Evolutionary conservation across 768 basidiomycete genomes (phyloP).

Genomic region (Suillus spraguei): DNA sequence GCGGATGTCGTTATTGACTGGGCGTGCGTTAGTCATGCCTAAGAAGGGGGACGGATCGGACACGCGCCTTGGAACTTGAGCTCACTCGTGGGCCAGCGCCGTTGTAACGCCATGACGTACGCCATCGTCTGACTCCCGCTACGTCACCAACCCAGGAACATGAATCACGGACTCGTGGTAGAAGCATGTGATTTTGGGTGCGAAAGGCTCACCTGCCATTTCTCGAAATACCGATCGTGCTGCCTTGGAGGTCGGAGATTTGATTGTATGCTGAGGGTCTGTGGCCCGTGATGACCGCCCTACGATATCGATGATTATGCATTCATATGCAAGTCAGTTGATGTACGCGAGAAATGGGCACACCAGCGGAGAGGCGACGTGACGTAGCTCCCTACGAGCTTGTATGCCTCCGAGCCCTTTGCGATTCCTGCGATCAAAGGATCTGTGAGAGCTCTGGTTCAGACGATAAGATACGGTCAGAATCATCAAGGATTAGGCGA

Average conservation of each 20-base stretch:
- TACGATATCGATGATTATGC: constrained; percentile 25
- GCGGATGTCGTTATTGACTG: constrained; percentile 82
- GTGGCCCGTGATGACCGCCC: constrained; percentile 90
- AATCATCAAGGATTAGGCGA: constrained; percentile 3
- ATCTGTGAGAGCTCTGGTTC: constrained; percentile 81
- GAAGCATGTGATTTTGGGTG: background rate
- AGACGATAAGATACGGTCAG: constrained; percentile 11
- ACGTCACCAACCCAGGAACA: constrained; percentile 1
- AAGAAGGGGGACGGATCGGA: background rate
- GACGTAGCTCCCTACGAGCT: constrained; percentile 91
- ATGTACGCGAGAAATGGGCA: constrained; percentile 17
- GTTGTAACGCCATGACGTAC: constrained; percentile 88
- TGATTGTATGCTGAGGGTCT: constrained; percentile 67
- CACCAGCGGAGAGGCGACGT: constrained; percentile 87
- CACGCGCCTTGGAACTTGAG: constrained; percentile 71
- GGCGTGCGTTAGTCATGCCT: background rate
- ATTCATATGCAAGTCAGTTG: constrained; percentile 7
- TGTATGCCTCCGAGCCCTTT: constrained; percentile 85
- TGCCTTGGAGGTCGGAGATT: constrained; percentile 76
- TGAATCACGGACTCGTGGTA: background rate
- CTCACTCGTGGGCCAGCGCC: constrained; percentile 72
- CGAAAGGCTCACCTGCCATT: constrained; percentile 63
- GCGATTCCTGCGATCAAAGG: constrained; percentile 91
- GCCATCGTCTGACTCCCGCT: constrained; percentile 96
- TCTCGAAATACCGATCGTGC: constrained; percentile 87